Evolutionary conservation across 2,329 filamentous ascomycete genomes (phyloP).

Genomic region (Hypoxylon sp.): DNA sequence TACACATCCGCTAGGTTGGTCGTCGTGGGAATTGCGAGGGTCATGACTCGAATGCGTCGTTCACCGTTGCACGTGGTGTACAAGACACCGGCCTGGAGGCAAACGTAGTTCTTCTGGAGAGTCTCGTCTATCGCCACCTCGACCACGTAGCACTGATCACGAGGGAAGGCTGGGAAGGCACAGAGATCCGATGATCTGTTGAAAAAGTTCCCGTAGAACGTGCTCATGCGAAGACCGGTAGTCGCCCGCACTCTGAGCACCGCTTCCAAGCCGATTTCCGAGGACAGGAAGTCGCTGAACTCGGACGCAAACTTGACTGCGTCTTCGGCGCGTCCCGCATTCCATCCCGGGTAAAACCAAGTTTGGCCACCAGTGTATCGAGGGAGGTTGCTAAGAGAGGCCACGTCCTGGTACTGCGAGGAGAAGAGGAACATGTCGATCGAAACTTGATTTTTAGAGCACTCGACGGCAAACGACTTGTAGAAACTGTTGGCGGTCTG

Average conservation of each 20-base stretch:
- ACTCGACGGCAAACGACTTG: constrained; percentile 98
- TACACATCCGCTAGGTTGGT: constrained; percentile 90
- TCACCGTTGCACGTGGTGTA: constrained; percentile 99
- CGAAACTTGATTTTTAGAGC: constrained; percentile 97
- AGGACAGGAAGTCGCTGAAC: constrained; percentile 95
- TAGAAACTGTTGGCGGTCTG: constrained; percentile 97
- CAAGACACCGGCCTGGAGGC: constrained; percentile 90
- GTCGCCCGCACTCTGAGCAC: constrained; percentile 95
- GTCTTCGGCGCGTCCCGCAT: constrained; percentile 90
- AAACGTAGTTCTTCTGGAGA: constrained; percentile 88
- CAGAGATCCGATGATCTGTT: constrained; percentile 97
- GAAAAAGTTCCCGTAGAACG: constrained; percentile 99
- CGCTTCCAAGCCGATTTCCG: constrained; percentile 94
- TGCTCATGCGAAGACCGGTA: constrained; percentile 93
- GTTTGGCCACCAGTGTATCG: constrained; percentile 97
- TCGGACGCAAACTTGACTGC: constrained; percentile 97
- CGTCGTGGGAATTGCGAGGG: constrained; percentile 90
- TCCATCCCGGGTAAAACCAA: constrained; percentile 98
- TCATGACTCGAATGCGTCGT: constrained; percentile 92
- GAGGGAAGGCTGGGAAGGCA: constrained; percentile 96
- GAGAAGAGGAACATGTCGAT: constrained; percentile 99
- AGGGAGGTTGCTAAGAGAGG: constrained; percentile 92
- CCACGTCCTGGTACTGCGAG: constrained; percentile 96
- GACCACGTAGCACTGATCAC: constrained; percentile 96
- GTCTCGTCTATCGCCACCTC: constrained; percentile 98